These are phyloP conservation scores for Phytopythium vexans DNA, from an alignment of 352 stramenopile genomes.

Conservation along the genomic window DNA sequence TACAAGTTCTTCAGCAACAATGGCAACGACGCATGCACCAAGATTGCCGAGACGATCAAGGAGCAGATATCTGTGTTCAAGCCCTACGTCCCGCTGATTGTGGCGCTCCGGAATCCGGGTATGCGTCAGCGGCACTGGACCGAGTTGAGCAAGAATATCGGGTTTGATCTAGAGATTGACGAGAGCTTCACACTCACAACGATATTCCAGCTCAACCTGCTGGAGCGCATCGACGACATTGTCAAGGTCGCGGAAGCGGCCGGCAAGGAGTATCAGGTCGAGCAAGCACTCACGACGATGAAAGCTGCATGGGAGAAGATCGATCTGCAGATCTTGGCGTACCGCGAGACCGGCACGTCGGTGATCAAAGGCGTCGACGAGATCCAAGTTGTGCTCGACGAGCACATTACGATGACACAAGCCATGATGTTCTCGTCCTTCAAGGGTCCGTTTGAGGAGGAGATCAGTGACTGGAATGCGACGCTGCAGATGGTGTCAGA, in stretches of 20 bases:
- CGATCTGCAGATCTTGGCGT: slow-evolving; percentile 87
- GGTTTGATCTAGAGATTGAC: slow-evolving; percentile 86
- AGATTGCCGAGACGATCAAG: slow-evolving; percentile 91
- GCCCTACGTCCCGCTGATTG: slow-evolving; percentile 91
- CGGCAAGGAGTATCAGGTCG: slow-evolving; percentile 94
- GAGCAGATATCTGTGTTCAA: slow-evolving; percentile 92
- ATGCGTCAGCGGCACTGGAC: slow-evolving; percentile 95
- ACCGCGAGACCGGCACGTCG: slow-evolving; percentile 91
- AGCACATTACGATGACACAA: slow-evolving; percentile 95
- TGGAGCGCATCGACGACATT: slow-evolving; percentile 89
- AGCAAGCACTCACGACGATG: slow-evolving; percentile 92
- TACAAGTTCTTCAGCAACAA: slow-evolving; percentile 92
- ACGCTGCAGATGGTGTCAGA: slow-evolving; percentile 90
- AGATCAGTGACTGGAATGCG: slow-evolving; percentile 90
- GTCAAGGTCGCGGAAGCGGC: slow-evolving; percentile 91
- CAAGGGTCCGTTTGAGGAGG: slow-evolving; percentile 93
- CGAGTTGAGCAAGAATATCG: slow-evolving; percentile 73
- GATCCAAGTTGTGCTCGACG: slow-evolving; percentile 91
- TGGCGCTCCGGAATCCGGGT: slow-evolving; percentile 88
- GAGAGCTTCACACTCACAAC: slow-evolving; percentile 86
- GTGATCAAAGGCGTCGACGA: slow-evolving; percentile 94
- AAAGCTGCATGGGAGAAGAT: slow-evolving; percentile 89
- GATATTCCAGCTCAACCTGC: slow-evolving; percentile 80
- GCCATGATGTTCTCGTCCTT: slow-evolving; percentile 95
- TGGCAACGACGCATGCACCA: slow-evolving; percentile 81